These are phyloP conservation scores for Periglandula ipomoeae DNA, from an alignment of 2,329 filamentous ascomycete genomes.

Conservation along the genomic window DNA sequence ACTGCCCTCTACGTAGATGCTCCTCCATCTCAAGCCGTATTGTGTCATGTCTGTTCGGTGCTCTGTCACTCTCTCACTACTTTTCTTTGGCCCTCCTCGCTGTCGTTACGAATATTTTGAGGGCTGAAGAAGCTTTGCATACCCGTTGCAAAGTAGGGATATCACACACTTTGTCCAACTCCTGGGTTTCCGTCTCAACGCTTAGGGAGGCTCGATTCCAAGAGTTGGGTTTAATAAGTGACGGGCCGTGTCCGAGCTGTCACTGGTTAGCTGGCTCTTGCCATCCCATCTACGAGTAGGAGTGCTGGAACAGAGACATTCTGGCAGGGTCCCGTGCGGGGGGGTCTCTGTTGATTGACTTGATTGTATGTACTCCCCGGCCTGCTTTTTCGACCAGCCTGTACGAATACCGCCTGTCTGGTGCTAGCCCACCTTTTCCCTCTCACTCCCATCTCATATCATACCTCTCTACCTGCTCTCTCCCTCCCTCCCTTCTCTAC, in stretches of 20 bases:
- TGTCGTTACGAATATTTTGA: too few relatives aligned
- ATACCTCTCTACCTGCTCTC: slow-evolving; percentile 3
- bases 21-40: background rate
- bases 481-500: background rate
- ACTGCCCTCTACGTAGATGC: background rate
- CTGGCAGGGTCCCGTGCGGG: slow-evolving; percentile 8
- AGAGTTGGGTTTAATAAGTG: background rate
- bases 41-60: too few relatives aligned
- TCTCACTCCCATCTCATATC: slow-evolving; percentile 6
- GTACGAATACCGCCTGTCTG: slow-evolving; percentile 8
- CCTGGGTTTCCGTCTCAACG: background rate
- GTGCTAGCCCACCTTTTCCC: slow-evolving; percentile 6
- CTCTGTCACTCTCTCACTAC: background rate
- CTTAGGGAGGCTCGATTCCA: background rate
- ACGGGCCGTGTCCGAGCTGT: slow-evolving; percentile 3
- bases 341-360: slow-evolving; percentile 2
- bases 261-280: slow-evolving; percentile 1
- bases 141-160: too few relatives aligned
- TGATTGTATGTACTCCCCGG: slow-evolving; percentile 7
- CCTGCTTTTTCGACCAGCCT: slow-evolving; percentile 8
- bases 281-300: slow-evolving; percentile 11
- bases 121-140: too few relatives aligned
- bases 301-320: slow-evolving; percentile 16
- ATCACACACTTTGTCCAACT: too few relatives aligned
- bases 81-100: background rate